Base-by-base conservation (phyloP, 1,284 basidiomycete genomes). In the Trametes sp. region DNA sequence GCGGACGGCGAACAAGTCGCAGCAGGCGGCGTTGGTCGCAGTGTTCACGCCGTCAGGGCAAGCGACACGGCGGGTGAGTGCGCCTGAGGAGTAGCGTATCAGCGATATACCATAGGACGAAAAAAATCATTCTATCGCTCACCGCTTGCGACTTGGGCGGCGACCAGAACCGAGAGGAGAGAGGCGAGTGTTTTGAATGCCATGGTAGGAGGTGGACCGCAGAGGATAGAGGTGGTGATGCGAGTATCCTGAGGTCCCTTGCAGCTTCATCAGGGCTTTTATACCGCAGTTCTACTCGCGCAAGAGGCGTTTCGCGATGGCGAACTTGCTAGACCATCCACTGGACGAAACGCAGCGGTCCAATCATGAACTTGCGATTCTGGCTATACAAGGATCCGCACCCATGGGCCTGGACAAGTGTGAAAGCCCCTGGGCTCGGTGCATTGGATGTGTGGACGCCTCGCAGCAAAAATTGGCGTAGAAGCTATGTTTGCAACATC, bases 11-110 rank as follows among this genome's bases (percentile, higher is more conserved):
- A 78, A 79, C 45, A 72, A 66, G 50, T 69, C 65, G 63, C 78
- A 79, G 67, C 79, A 80, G 11, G 77, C 78, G 21, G 67, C 73
- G 60, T 80, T 77, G 6, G 75, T 70, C 11, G 74, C 77, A 7
- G 70, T 72, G 53, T 75, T 67, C 19, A 63, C 58, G 35, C 69
- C 67, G 55, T 69, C 68, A 19, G 69, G 61, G 53, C 69, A 70
- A 24, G 69, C 57, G 4, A 67, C 66, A 53, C 68, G 65, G n/a
- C 64, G 63, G 16, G 65, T 70, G 28, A 70, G 45, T 1, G 69
- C 69, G 45, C 66, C 69, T 69, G 19, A 49, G 4, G 33, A 21
- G 16, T 7, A 11, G 19, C 8, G 23, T 41, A 13, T 54, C 38
- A 54, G 44, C n/a, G n/a, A n/a, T 10, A 28, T 49, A 6, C 46